Evolutionary conservation across 192 early-diverging fungal genomes (phyloP).

Genomic region (Coemansia sp.): DNA sequence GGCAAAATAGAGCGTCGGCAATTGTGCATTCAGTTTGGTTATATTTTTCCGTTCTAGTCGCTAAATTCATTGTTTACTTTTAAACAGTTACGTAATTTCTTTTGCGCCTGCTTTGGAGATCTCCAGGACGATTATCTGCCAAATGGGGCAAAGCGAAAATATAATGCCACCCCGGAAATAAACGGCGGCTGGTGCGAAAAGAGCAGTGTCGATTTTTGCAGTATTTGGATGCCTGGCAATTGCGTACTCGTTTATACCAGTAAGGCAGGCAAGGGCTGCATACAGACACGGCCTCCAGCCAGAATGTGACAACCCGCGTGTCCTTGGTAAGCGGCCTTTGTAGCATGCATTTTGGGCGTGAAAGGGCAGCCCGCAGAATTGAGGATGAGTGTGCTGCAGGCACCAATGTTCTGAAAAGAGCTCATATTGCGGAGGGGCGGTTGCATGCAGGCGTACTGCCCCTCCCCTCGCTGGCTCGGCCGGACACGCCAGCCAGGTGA

Average conservation of each 20-base stretch:
- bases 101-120: neutral
- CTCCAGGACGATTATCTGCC: neutral
- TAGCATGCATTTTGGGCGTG: neutral
- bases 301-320: neutral
- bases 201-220: neutral
- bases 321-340: neutral
- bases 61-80: neutral
- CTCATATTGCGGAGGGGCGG: neutral
- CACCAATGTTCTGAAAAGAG: slow-evolving; percentile 5
- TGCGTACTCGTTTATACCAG: neutral
- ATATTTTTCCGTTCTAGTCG: neutral
- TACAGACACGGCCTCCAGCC: neutral
- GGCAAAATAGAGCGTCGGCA: neutral
- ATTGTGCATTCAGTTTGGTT: neutral
- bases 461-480: neutral
- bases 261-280: neutral
- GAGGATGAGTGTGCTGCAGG: neutral
- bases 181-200: neutral
- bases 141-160: neutral
- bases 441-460: neutral
- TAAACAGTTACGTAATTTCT: neutral
- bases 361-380: neutral
- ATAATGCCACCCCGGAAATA: neutral
- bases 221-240: neutral
- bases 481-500: slow-evolving; percentile 5